Base-by-base conservation (phyloP, 129 eudicot genomes). In the Solidago caesia region DNA sequence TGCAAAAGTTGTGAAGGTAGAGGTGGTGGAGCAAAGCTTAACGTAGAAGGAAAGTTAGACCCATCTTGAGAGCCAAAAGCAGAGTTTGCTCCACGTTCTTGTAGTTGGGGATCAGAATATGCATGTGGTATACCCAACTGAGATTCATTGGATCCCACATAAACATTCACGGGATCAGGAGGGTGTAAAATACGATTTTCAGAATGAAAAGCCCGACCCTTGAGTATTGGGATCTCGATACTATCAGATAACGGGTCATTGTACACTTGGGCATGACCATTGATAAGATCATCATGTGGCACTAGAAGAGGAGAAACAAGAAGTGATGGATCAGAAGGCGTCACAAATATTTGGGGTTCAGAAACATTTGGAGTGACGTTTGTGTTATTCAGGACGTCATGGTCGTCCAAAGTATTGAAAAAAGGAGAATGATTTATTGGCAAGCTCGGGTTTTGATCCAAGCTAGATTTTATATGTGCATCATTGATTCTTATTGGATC, bases 41-140 rank as follows among this genome's bases (percentile, higher is more conserved):
- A 74, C 0, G 92, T 74, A 55, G 88, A 83, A 67, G 87, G 85
- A 64, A 86, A 76, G 60, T 79, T 70, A 8, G 73, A 65, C 66
- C 85, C 88, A 64, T 89, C 92, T 73, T 79, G 95, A 44, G 94
- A 87, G 16, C 89, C 85, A 78, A 82, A 82, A 47, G 72, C 71
- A 71, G 92, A 87, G 48, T 62, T 84, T 57, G 79, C 70, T 71
- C 86, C 98, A 72, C 73, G 84, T 79, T 88, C 96, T 59, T 86
- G 96, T 26, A 92, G 95, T 65, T 81, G 86, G 21, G 98, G 90
- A 68, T 92, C 98, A 67, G 98, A 92, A 86, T 84, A 84, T 41
- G 98, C 98, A 81, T 92, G 98, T 26, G 86, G 87, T 70, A 92
- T 84, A 59, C 91, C 96, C 74, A 81, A 77, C 51, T 76, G 81